Evolutionary conservation across 208 protist genomes (phyloP), one percentile per base, ranked within the genome.

Genomic region (Sergeia podlipaevii): DNA sequence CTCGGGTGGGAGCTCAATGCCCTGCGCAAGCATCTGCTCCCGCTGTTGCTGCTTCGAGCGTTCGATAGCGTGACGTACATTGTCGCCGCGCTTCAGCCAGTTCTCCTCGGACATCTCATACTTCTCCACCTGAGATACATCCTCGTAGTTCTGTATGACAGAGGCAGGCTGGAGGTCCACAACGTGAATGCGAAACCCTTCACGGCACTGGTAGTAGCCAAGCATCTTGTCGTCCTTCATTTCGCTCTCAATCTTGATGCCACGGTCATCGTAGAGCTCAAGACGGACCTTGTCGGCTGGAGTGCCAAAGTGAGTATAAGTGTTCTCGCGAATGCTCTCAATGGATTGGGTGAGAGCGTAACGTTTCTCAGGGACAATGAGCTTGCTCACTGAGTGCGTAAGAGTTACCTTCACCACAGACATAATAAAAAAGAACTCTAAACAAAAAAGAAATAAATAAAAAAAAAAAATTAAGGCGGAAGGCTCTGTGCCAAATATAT

Each of bases 71-170:
- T 70, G 76, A 15, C 89, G 65, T 6, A 92, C 37, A 58, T 90
- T 93, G 60, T 95, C 79, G 36, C 67, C 59, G 42, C 89, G 85
- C 59, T 89, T 89, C n/a, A 77, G 64, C 71, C 88, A 97, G 44
- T 93, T 86, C 63, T 93, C 85, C 45, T 97, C 89, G 4, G 82
- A 62, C 45, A 97, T 95, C 30, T 87, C 83, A 51, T 80, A 97
- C 71, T 97, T 97, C 67, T 97, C 65, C 27, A 97, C 88, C 64
- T 93, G 54, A 1, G 79, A 86, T 10, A 94, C 72, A 59, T 96
- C 89, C 18, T 91, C 80, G 64, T 65, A 95, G 56, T 83, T 83
- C 18, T 77, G 65, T 4, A 89, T 44, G 55, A 76, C 49, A n/a
- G 67, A 55, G 4, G 77, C 34, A 7, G 92, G 92, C 38, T 88